Percentiles rank a stretch among this genome's conserved stretches.
Evolutionary conservation across 345 rosid genomes (phyloP).

Genomic region (Sisymbrium irio): DNA sequence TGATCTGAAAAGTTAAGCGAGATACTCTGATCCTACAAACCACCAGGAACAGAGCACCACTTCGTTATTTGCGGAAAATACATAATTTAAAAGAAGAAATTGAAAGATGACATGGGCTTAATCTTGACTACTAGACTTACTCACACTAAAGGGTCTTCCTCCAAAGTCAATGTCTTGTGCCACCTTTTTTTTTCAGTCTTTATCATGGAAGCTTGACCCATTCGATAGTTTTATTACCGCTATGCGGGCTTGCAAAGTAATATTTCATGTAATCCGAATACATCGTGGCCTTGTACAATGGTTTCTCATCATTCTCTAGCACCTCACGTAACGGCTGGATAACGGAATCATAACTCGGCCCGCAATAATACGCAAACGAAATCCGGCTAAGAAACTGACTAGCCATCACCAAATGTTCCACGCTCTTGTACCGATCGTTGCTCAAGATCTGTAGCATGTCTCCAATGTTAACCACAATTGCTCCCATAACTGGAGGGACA

Average conservation of each 20-base stretch:
- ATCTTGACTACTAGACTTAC: too few species aligned
- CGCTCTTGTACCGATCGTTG: slow-evolving; percentile 28
- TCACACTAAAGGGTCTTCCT: too few species aligned
- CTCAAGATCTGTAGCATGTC: slow-evolving; percentile 24
- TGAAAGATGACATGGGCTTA: not conserved
- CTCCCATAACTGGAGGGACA: slow-evolving; percentile 24
- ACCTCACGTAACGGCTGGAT: slow-evolving; percentile 11
- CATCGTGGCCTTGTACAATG: not conserved
- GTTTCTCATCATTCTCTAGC: slow-evolving; percentile 15
- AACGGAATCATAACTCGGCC: not conserved
- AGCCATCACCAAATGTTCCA: slow-evolving; percentile 22
- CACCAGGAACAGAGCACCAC: not conserved
- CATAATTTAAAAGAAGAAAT: not conserved
- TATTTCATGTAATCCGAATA: slow-evolving; percentile 17
- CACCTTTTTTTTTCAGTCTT: not conserved
- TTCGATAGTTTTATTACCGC: slow-evolving; percentile 10
- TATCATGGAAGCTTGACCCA: slow-evolving; percentile 4
- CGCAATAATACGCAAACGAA: slow-evolving; percentile 4
- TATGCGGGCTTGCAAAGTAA: slow-evolving; percentile 14
- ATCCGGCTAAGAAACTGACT: slow-evolving; percentile 2
- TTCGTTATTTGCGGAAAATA: not conserved
- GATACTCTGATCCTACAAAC: not conserved
- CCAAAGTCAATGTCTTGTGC: not conserved
- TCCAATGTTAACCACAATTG: slow-evolving; percentile 27
- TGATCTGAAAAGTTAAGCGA: not conserved